A percentile compares a stretch with the other conserved stretches of the same genome.
Evolutionary conservation across 768 basidiomycete genomes (phyloP).

Genomic region (Pleurotus giganteus): DNA sequence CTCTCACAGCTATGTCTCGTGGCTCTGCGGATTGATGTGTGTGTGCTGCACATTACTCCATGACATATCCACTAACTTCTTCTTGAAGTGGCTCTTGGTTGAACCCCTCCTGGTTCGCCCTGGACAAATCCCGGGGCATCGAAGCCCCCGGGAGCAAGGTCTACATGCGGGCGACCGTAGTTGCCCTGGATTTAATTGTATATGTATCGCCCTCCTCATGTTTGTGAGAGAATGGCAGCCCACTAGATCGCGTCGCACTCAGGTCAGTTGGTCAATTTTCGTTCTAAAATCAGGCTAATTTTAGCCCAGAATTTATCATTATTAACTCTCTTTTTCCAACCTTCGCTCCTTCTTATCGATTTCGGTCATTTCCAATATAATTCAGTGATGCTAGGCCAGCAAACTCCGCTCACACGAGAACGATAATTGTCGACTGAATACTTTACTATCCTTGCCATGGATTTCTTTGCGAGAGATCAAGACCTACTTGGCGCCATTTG

Average conservation of each 20-base stretch:
- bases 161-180: conserved; percentile 80
- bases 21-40: conserved; percentile 76
- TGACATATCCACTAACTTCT: background rate
- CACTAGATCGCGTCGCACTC: conserved; percentile 70
- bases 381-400: conserved; percentile 92
- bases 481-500: conserved; percentile 76
- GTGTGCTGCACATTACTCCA: conserved; percentile 26
- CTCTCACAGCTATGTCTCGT: conserved; percentile 90
- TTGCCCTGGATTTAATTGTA: conserved; percentile 63
- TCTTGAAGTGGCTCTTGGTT: conserved; percentile 32
- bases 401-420: too few species aligned
- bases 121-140: conserved; percentile 68
- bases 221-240: conserved; percentile 69
- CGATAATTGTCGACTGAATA: conserved; percentile 41
- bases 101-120: conserved; percentile 66
- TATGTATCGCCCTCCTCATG: conserved; percentile 70
- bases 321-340: conserved; percentile 75
- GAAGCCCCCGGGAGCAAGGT: conserved; percentile 64
- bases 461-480: conserved; percentile 63
- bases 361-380: conserved; percentile 97
- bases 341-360: conserved; percentile 81
- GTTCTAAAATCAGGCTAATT: conserved; percentile 5
- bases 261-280: conserved; percentile 44
- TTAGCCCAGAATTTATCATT: conserved; percentile 60
- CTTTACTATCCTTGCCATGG: conserved; percentile 64